Base-by-base conservation (phyloP, 257 asterid species). In the Fraxinus americana region DNA sequence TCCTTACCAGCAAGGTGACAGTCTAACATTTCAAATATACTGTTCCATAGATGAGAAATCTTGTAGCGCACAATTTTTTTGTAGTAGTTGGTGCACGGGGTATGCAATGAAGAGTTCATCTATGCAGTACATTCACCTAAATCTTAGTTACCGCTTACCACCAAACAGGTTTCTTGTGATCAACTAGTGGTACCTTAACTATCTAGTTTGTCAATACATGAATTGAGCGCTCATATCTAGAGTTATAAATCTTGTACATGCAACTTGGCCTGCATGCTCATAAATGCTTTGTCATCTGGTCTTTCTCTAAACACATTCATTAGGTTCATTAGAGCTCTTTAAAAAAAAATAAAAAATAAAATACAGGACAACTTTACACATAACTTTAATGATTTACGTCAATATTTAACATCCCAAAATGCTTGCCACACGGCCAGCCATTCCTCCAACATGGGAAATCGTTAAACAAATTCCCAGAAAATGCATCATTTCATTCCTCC, bases 171-270 rank as follows among this genome's bases (percentile, higher is more conserved):
- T 76, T 23, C 70, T 32, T 41, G 50, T 41, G 32, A 73, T 50
- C 77, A 43, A 68, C 72, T n/a, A 59, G 38, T 48, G 19, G 29
- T 41, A 41, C 43, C 54, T 83, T 25, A 67, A 48, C 29, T 57
- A 74, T 68, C 61, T 66, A 80, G 67, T 27, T 72, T 73, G 45
- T 68, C 54, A 76, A 35, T 48, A 52, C 1, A 25, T 66, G 43
- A n/a, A 69, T 39, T 27, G 32, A 71, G 52, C 25, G 32, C 32
- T 30, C 3, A 66, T 16, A 38, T 39, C 48, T 16, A 13, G 69
- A 2, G 50, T n/a, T 59, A 39, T 25, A 2, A 41, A 39, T 68
- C 41, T 75, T 36, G 5, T 23, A 48, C 38, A 75, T 45, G 23
- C 54, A 65, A 71, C 70, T 45, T 71, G 11, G 34, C 34, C 4